These are phyloP conservation scores for Aeschynomene evenia DNA, from an alignment of 306 rosid genomes.

Conservation along the genomic window DNA sequence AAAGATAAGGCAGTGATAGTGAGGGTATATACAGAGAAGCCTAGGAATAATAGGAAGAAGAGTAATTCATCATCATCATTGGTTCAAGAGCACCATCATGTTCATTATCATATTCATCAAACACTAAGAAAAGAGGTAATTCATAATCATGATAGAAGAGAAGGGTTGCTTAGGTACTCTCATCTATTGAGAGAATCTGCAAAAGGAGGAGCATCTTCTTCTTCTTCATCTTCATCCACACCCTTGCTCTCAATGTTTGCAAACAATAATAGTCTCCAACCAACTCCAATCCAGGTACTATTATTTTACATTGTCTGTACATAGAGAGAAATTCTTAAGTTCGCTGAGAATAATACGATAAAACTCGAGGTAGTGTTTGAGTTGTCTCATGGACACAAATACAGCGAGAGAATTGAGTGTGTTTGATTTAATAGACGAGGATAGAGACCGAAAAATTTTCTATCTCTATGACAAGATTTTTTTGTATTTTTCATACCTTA, in stretches of 20 bases:
- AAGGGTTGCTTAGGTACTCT: slow-evolving; percentile 69
- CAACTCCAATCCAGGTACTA: slow-evolving; percentile 27
- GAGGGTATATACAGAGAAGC: slow-evolving; percentile 58
- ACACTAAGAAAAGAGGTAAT: slow-evolving; percentile 32
- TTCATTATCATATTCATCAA: slow-evolving; percentile 40
- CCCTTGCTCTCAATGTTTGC: slow-evolving; percentile 30
- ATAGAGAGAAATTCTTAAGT: too few relatives aligned
- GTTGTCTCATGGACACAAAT: too few relatives aligned
- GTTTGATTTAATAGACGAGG: too few relatives aligned
- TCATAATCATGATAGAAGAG: slow-evolving; percentile 51
- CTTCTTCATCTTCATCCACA: too few relatives aligned
- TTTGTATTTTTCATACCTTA: too few relatives aligned
- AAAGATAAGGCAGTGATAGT: slow-evolving; percentile 55
- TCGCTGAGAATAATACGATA: too few relatives aligned
- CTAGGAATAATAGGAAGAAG: slow-evolving; percentile 37
- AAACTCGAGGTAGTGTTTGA: too few relatives aligned
- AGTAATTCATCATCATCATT: too few relatives aligned
- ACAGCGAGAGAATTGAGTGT: too few relatives aligned
- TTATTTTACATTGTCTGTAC: not conserved
- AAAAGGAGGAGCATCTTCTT: slow-evolving; percentile 32
- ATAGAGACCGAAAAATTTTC: too few relatives aligned
- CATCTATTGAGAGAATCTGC: slow-evolving; percentile 54
- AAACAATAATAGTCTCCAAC: slow-evolving; percentile 30
- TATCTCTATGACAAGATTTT: too few relatives aligned
- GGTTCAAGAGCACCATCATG: slow-evolving; percentile 32